Conservation (phyloP, 768 basidiomycete species). For the Rickenella mellea region DNA sequence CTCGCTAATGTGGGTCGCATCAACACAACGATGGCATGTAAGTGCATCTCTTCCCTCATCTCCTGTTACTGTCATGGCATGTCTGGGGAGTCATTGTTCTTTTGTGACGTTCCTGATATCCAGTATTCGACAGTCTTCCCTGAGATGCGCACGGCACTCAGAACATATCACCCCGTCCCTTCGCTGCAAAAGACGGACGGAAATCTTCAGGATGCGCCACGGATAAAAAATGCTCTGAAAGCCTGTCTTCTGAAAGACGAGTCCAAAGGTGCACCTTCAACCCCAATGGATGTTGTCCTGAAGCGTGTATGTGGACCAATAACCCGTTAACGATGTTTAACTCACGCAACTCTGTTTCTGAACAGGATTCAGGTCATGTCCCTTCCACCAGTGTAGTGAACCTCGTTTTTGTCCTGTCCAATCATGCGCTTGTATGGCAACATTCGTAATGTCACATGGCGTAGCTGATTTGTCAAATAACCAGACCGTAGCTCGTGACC, state of each 20-base stretch:
- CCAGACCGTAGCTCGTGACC: constrained; percentile 22
- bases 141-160: constrained; percentile 85
- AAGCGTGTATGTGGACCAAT: constrained; percentile 34
- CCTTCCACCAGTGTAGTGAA: constrained; percentile 69
- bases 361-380: constrained; percentile 34
- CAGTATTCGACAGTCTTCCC: constrained; percentile 92
- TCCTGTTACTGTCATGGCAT: constrained; percentile 6
- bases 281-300: constrained; percentile 47
- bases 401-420: constrained; percentile 59
- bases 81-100: constrained; percentile 9
- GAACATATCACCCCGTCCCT: constrained; percentile 89
- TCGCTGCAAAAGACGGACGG: constrained; percentile 81
- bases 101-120: constrained; percentile 10
- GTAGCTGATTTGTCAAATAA: neutral
- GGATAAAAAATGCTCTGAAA: constrained; percentile 84
- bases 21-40: constrained; percentile 87
- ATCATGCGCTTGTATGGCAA: constrained; percentile 32
- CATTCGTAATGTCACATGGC: neutral
- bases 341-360: constrained; percentile 3
- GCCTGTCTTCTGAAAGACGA: constrained; percentile 42
- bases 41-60: constrained; percentile 18
- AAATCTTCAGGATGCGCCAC: constrained; percentile 83
- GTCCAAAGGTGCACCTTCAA: constrained; percentile 33
- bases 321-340: constrained; percentile 6
- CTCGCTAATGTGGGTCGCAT: constrained; percentile 86